Conservation (phyloP, 495 filamentous ascomycete genomes). For the Penicillium diatomitis region DNA sequence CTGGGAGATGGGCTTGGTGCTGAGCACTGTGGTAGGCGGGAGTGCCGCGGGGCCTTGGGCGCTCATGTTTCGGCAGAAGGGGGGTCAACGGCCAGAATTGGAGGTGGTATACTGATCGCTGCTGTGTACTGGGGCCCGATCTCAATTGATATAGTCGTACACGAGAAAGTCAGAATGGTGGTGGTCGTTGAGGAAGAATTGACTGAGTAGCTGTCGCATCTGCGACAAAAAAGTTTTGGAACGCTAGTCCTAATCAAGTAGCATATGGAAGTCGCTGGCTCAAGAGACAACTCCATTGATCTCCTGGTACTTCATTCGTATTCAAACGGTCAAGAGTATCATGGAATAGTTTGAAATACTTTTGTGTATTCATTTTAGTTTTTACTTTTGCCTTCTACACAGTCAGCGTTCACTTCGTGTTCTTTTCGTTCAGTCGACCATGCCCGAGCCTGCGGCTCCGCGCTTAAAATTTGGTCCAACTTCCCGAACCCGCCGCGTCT, state of each 20-base stretch:
- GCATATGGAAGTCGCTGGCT: neutral
- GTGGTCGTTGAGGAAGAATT: neutral
- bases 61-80: conserved; percentile 25
- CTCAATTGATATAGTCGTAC: no score
- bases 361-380: neutral
- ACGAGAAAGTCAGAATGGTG: neutral
- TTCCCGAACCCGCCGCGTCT: conserved; percentile 19
- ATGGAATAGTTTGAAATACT: neutral
- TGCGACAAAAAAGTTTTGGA: conserved; percentile 21
- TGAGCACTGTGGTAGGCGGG: conserved; percentile 37
- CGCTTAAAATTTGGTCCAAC: conserved; percentile 31
- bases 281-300: neutral
- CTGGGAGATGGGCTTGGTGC: conserved; percentile 37
- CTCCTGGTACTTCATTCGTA: neutral
- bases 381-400: no score
- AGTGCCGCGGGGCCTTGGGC: conserved; percentile 34
- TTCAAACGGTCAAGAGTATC: neutral
- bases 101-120: neutral
- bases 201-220: conserved; percentile 8
- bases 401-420: neutral
- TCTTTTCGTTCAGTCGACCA: conserved; percentile 1
- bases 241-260: conserved; percentile 22
- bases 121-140: no score
- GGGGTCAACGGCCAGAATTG: neutral
- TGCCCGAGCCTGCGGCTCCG: conserved; percentile 31